Evolutionary conservation across 1,284 basidiomycete genomes (phyloP), one percentile per base, ranked within the genome.

Genomic region (Cystobasidium pallidum): DNA sequence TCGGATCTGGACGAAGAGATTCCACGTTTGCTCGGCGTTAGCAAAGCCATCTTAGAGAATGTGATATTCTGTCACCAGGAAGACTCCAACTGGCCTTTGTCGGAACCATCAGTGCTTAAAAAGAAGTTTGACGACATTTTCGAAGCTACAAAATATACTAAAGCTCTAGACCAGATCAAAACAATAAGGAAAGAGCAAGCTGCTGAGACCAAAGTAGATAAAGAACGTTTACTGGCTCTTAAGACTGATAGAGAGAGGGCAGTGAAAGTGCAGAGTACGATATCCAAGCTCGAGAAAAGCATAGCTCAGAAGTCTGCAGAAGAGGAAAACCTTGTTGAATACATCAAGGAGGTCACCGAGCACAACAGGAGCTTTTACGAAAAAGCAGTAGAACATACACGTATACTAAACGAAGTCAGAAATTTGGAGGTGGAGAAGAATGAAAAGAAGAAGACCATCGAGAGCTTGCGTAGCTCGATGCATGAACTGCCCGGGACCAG

Each of bases 21-120:
- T 54, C 94, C 94, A 4, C 86, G 89, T 73, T 83, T 91, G 13
- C 86, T 99, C n/a, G 96, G 96, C 52, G 95, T 99, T 2, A 96
- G 93, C 13, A 94, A 92, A 80, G 89, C 94, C 7, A 95, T 99
- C 59, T 87, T 99, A 24, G 95, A 99, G 79, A 98, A 97, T 79
- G 95, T 99, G 78, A 98, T 99, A 74, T 99, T 99, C 79, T 99
- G 96, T 81, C 96, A 99, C 81, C 96, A 99, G 82, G 96, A 99
- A 79, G 96, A 99, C 72, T 94, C 92, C 0, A 97, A 94, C 78
- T 99, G 96, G 96, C 96, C 96, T 0, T 85, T 99, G 15, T 86
- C 94, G 0, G 96, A 99, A 78, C 91, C 95, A 0, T 84, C 91
- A 0, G 86, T 88, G 0, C 82, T 99, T 49, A 99, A 99, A 85